Evolutionary conservation across 108 stramenopile species (phyloP).

Genomic region (Epithemia pelagica): DNA sequence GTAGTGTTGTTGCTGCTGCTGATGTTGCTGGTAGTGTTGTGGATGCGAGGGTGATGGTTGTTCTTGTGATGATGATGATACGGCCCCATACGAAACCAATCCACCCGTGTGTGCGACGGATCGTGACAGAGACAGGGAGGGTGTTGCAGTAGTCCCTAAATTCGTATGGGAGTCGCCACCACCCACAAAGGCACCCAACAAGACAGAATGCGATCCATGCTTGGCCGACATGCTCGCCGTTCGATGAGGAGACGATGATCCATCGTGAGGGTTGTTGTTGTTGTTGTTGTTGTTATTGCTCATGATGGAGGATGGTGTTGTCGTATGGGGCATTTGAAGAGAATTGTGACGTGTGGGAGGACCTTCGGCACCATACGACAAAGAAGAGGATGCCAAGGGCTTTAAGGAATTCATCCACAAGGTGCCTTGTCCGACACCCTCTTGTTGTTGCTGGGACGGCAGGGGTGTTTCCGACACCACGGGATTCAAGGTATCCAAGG

Average conservation of each 20-base stretch:
- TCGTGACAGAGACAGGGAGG: not conserved
- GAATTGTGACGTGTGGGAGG: conserved; percentile 1
- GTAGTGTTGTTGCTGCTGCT: not conserved
- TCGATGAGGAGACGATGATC: too few relatives aligned
- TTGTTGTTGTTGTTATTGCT: too few relatives aligned
- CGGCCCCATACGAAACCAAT: not conserved
- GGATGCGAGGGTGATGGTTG: not conserved
- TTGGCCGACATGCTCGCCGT: too few relatives aligned
- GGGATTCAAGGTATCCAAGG: not conserved
- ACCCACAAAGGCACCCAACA: not conserved
- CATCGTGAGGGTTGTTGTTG: too few relatives aligned
- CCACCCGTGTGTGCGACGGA: not conserved
- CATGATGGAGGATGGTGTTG: not conserved
- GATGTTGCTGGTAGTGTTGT: not conserved
- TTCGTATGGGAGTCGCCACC: too few relatives aligned
- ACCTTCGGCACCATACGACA: not conserved
- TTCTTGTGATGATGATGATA: not conserved
- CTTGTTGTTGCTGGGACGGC: not conserved
- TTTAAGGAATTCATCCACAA: not conserved
- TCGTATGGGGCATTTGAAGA: not conserved
- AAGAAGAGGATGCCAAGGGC: not conserved
- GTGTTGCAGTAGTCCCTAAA: too few relatives aligned
- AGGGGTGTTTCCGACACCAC: not conserved
- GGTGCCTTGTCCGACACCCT: conserved; percentile 4
- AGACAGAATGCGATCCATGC: not conserved